Evolutionary conservation across 1,139 yeast genomes (phyloP).

Genomic region (Saccharomycopsis hybrid): DNA sequence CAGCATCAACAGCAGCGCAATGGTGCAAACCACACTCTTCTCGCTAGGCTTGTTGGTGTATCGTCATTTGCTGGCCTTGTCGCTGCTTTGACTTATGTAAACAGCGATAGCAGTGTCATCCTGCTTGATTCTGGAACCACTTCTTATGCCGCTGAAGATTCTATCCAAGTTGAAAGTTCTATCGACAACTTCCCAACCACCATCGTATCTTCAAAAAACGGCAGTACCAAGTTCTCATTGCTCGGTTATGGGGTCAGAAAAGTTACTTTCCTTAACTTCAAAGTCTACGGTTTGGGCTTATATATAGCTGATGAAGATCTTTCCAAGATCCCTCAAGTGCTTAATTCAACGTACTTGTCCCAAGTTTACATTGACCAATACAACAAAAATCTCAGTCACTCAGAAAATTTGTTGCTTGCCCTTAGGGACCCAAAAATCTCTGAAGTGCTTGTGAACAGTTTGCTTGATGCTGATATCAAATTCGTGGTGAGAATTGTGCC

Average conservation of each 20-base stretch:
- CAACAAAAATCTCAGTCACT: conserved; percentile 29
- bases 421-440: conserved; percentile 54
- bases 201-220: conserved; percentile 26
- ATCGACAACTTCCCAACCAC: conserved; percentile 46
- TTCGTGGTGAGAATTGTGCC: conserved; percentile 76
- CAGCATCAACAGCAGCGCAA: too few relatives aligned
- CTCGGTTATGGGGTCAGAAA: conserved; percentile 77
- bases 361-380: conserved; percentile 29
- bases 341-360: conserved; percentile 37
- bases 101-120: too few relatives aligned
- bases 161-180: conserved; percentile 41
- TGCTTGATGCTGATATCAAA: conserved; percentile 55
- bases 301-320: conserved; percentile 62
- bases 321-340: conserved; percentile 38
- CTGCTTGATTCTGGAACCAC: too few relatives aligned
- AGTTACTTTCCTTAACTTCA: conserved; percentile 77
- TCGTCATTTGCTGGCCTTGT: too few relatives aligned
- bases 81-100: too few relatives aligned
- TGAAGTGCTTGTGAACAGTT: conserved; percentile 43
- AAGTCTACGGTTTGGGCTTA: conserved; percentile 81
- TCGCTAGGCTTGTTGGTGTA: too few relatives aligned
- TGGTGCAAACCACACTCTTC: too few relatives aligned
- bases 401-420: conserved; percentile 50
- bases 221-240: conserved; percentile 37
- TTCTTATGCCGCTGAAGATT: neutral